Evolutionary conservation across 2,329 filamentous ascomycete genomes (phyloP).

Genomic region (Tolypocladium nubicola): DNA sequence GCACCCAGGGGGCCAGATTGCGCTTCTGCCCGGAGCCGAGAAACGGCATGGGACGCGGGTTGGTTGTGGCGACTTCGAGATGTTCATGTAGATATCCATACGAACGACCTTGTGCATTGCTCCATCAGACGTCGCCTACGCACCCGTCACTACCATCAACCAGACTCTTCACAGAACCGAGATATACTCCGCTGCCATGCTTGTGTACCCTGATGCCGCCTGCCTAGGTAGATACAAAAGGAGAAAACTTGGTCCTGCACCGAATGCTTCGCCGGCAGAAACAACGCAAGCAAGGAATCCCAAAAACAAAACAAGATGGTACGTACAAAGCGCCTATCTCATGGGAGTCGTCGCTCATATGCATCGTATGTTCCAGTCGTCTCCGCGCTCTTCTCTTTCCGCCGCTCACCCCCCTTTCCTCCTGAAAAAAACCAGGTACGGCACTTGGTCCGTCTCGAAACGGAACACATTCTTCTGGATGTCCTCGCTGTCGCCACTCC

Average conservation of each 20-base stretch:
- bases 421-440: conserved; percentile 37
- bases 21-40: no score
- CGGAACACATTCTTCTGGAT: conserved; percentile 28
- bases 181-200: background rate
- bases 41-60: no score
- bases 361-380: background rate
- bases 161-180: background rate
- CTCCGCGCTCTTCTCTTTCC: background rate
- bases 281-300: background rate
- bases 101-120: no score
- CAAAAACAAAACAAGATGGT: background rate
- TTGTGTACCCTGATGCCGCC: background rate
- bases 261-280: background rate
- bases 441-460: conserved; percentile 24
- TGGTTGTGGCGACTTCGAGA: no score
- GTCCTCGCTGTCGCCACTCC: conserved; percentile 22
- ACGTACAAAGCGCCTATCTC: background rate
- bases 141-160: background rate
- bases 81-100: no score
- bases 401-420: conserved; percentile 17
- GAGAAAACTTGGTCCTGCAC: background rate
- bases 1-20: no score
- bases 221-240: background rate
- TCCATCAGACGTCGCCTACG: background rate
- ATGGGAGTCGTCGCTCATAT: background rate